A percentile compares a stretch with the other conserved stretches of the same genome.
phyloP scores from a whole-genome alignment of 2,329 filamentous ascomycete species.

The Xylaria sp. region DNA sequence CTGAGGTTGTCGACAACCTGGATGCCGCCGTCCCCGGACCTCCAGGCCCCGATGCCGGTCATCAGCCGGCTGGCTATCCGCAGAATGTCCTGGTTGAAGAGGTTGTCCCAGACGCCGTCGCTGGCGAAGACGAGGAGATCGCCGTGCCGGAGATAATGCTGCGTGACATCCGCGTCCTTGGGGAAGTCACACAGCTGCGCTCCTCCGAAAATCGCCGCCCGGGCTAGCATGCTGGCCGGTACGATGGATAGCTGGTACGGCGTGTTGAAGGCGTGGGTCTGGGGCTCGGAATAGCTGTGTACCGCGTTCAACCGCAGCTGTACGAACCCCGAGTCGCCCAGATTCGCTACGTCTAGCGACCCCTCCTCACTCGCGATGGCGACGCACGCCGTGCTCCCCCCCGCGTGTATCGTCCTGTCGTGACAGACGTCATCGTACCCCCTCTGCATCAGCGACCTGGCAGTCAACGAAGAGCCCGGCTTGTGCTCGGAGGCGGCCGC shows the following conservation, averaged over 20 bases:
- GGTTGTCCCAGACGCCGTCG: constrained; percentile 94
- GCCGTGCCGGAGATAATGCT: constrained; percentile 79
- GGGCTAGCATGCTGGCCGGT: constrained; percentile 75
- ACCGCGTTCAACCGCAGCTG: constrained; percentile 85
- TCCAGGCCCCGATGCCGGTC: constrained; percentile 75
- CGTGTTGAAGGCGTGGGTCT: constrained; percentile 97
- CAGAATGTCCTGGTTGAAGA: constrained; percentile 88
- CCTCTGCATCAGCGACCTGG: constrained; percentile 74
- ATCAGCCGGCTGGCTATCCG: constrained; percentile 78
- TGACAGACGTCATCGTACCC: constrained; percentile 82
- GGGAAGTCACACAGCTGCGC: constrained; percentile 81
- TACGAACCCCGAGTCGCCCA: constrained; percentile 93
- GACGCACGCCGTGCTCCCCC: constrained; percentile 92
- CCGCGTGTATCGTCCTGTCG: constrained; percentile 74
- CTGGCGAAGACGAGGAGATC: constrained; percentile 94
- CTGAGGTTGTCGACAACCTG: constrained; percentile 63
- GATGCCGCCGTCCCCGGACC: constrained; percentile 62
- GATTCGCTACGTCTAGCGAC: constrained; percentile 82
- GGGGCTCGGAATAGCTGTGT: constrained; percentile 78
- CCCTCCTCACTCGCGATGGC: constrained; percentile 75
- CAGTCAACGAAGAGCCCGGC: constrained; percentile 49
- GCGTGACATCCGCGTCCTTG: constrained; percentile 78
- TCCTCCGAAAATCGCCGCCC: constrained; percentile 83
- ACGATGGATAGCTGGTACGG: constrained; percentile 92
- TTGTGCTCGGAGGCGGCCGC: constrained; percentile 66